These are phyloP conservation scores for Jamesozyma spencerorum DNA, from an alignment of 805 yeast species.

Conservation along the genomic window DNA sequence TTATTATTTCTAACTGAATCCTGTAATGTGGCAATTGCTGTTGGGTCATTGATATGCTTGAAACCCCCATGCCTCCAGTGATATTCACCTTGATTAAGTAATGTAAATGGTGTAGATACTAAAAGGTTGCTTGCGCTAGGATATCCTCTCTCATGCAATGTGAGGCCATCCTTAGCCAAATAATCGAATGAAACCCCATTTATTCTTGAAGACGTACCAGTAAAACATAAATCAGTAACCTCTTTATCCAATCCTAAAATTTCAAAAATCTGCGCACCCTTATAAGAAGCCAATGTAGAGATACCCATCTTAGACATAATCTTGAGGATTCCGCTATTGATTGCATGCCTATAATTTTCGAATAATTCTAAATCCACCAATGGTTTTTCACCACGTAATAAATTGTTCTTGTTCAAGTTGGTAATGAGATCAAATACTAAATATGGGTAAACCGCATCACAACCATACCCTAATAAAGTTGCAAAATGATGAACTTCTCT, in stretches of 20 bases:
- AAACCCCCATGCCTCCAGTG: constrained; percentile 99
- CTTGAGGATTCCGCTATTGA: constrained; percentile 86
- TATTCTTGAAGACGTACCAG: constrained; percentile 95
- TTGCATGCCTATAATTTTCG: constrained; percentile 71
- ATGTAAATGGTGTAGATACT: constrained; percentile 51
- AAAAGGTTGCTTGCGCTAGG: constrained; percentile 61
- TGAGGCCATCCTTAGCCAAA: constrained; percentile 92
- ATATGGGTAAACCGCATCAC: constrained; percentile 92
- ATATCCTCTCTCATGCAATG: constrained; percentile 86
- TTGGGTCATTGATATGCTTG: constrained; percentile 88
- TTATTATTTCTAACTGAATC: constrained; percentile 98
- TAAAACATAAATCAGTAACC: constrained; percentile 89
- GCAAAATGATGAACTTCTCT: constrained; percentile 96
- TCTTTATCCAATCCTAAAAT: constrained; percentile 93
- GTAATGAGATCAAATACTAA: constrained; percentile 82
- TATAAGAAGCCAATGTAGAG: constrained; percentile 94
- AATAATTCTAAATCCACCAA: constrained; percentile 24
- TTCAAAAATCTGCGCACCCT: constrained; percentile 98
- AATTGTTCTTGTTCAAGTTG: constrained; percentile 73
- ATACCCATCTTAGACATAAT: constrained; percentile 99
- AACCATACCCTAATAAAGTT: constrained; percentile 92
- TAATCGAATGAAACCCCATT: constrained; percentile 92
- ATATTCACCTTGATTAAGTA: constrained; percentile 67
- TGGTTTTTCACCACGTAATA: constrained; percentile 54
- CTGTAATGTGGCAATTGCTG: constrained; percentile 89